Base-by-base conservation (phyloP, 163 green algal species). In the Scenedesmus sp. region DNA sequence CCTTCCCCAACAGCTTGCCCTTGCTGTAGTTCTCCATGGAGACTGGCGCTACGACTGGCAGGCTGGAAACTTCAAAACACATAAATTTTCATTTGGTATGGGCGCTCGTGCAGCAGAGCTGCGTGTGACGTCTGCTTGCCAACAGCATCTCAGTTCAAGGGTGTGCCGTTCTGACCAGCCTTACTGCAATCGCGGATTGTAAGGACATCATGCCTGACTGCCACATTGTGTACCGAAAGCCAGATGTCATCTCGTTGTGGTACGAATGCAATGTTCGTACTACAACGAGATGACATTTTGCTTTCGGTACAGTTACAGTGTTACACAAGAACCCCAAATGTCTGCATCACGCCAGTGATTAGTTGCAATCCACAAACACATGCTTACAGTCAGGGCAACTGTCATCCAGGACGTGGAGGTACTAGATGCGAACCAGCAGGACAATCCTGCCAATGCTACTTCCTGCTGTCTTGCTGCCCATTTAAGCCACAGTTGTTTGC, bases 1-100 rank as follows among this genome's bases (percentile, higher is more conserved):
- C 96, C 65, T 96, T 96, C 0, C 96, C 96, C 12, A 97, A 85
- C 30, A 97, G 80, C 86, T 96, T 95, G 0, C 91, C 92, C 49
- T 89, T 87, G 10, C 82, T 81, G 83, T 95, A 96, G 33, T 93
- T 93, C 18, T 96, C 92, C 92, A 95, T 95, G 43, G 79, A 5
- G 65, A 7, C 65, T 76, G 65, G 0, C 40, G 65, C 65, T 76
- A 40, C 24, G 59, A 72, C 65, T 30, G 16, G 65, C 65, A 76
- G 65, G 30, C 30, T 76, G 9, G 15, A 3, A 20, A 5, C 30
- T 30, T 10, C 30, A 18, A 6, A 40, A 37, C 20, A n/a, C 65
- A 40, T 40, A 9, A 9, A 33, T 33, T 1, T 35, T 20, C 22
- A 4, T 35, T 35, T 1, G 9, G 22, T 7, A 24, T n/a, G 59